Conservation (phyloP, 176 grass and related monocot species). For the Carex kokanica region DNA sequence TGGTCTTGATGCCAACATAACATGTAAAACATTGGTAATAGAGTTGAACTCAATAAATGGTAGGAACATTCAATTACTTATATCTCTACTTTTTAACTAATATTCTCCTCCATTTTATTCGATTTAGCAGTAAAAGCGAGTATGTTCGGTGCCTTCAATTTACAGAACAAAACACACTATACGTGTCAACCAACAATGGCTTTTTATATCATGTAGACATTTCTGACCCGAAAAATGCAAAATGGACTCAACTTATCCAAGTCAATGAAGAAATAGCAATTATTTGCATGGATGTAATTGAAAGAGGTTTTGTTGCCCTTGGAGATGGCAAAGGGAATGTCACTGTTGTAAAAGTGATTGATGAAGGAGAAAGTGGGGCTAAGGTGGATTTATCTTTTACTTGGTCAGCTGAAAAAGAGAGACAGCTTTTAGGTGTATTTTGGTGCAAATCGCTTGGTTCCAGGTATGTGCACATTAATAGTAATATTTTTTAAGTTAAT, state of each 20-base stretch:
- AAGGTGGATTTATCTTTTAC: slow-evolving; percentile 49
- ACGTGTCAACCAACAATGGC: slow-evolving; percentile 88
- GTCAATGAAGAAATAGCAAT: slow-evolving; percentile 53
- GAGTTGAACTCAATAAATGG: not conserved
- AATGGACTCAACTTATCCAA: slow-evolving; percentile 67
- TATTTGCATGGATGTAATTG: slow-evolving; percentile 83
- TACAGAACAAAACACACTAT: slow-evolving; percentile 61
- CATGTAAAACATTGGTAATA: not conserved
- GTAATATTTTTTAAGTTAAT: not conserved
- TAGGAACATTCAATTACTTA: not conserved
- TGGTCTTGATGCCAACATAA: not conserved
- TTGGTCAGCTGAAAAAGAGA: slow-evolving; percentile 87
- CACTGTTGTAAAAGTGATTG: slow-evolving; percentile 46
- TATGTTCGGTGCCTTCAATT: slow-evolving; percentile 87
- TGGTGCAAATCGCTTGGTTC: slow-evolving; percentile 87
- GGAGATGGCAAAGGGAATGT: slow-evolving; percentile 87
- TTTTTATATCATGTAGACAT: slow-evolving; percentile 58
- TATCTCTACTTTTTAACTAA: slow-evolving; percentile 2
- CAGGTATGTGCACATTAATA: slow-evolving; percentile 48
- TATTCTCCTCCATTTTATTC: slow-evolving; percentile 18
- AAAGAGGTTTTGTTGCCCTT: slow-evolving; percentile 68
- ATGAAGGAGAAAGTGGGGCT: slow-evolving; percentile 27
- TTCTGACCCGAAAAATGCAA: slow-evolving; percentile 43
- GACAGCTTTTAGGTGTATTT: slow-evolving; percentile 76
- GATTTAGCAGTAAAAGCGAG: slow-evolving; percentile 78